A percentile compares a stretch with the other conserved stretches of the same genome.
phyloP scores from a whole-genome alignment of 768 basidiomycete species.

The Cystoderma amianthinum region DNA sequence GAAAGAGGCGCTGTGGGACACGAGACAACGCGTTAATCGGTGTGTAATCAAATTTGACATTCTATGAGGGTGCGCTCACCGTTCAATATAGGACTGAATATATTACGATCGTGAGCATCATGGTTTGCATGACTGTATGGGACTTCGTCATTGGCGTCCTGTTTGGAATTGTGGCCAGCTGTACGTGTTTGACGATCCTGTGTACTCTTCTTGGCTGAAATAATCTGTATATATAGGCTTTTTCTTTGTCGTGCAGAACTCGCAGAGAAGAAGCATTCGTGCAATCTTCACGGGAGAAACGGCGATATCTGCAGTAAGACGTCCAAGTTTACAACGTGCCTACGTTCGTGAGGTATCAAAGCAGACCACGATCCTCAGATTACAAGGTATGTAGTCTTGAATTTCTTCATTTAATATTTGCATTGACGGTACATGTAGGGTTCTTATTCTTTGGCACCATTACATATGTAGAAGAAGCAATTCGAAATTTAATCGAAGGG shows the following conservation, averaged over 20 bases:
- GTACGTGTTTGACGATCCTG: slow-evolving; percentile 31
- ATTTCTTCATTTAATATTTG: not conserved
- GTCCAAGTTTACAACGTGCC: slow-evolving; percentile 80
- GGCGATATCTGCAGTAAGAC: slow-evolving; percentile 84
- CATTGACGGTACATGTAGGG: slow-evolving; percentile 27
- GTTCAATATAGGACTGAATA: slow-evolving; percentile 55
- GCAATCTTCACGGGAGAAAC: slow-evolving; percentile 77
- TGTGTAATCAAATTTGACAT: slow-evolving; percentile 19
- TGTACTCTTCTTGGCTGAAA: too few relatives aligned
- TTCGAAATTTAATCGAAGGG: slow-evolving; percentile 66
- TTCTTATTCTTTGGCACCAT: slow-evolving; percentile 96
- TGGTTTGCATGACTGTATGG: slow-evolving; percentile 89
- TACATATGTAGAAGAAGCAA: slow-evolving; percentile 79
- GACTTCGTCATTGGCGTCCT: slow-evolving; percentile 93
- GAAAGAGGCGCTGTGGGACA: slow-evolving; percentile 97
- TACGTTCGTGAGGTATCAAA: slow-evolving; percentile 91
- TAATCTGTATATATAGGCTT: slow-evolving; percentile 50
- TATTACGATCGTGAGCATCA: slow-evolving; percentile 78
- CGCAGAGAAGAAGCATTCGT: slow-evolving; percentile 78
- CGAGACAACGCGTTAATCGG: slow-evolving; percentile 78
- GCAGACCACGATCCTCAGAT: slow-evolving; percentile 80
- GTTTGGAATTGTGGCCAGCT: slow-evolving; percentile 88
- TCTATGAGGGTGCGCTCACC: not conserved
- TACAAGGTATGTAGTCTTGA: slow-evolving; percentile 58
- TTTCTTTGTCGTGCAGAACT: slow-evolving; percentile 97